Evolutionary conservation across 2,329 filamentous ascomycete species (phyloP).

Genomic region (Lachnum nothofagi): DNA sequence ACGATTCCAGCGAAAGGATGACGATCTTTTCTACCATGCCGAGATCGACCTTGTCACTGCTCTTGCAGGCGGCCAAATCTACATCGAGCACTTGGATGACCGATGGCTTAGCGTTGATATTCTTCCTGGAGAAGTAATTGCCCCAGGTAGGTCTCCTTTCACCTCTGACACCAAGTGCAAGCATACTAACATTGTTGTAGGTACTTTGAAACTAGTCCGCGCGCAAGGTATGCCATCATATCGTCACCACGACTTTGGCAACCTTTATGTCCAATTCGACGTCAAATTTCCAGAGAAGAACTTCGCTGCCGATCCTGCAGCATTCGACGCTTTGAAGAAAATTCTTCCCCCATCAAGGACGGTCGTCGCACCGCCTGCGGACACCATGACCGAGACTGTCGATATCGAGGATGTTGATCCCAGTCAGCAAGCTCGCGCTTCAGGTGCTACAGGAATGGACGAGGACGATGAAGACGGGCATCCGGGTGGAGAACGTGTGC

Average conservation of each 20-base stretch:
- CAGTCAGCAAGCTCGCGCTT: slow-evolving; percentile 61
- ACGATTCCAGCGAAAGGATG: slow-evolving; percentile 91
- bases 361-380: slow-evolving; percentile 62
- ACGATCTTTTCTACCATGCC: slow-evolving; percentile 90
- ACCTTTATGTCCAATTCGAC: slow-evolving; percentile 94
- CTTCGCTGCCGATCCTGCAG: slow-evolving; percentile 60
- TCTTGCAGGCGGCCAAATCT: slow-evolving; percentile 83
- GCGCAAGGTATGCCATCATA: slow-evolving; percentile 97
- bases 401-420: slow-evolving; percentile 79
- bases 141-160: slow-evolving; percentile 63
- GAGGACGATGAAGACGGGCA: slow-evolving; percentile 76
- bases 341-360: slow-evolving; percentile 69
- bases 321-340: slow-evolving; percentile 74
- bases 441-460: slow-evolving; percentile 61
- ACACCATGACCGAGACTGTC: slow-evolving; percentile 88
- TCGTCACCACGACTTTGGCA: slow-evolving; percentile 90
- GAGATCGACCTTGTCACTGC: slow-evolving; percentile 96
- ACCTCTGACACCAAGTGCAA: slow-evolving; percentile 8
- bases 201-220: slow-evolving; percentile 85
- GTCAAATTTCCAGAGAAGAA: slow-evolving; percentile 91
- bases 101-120: slow-evolving; percentile 94
- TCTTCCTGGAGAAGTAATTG: slow-evolving; percentile 87
- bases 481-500: slow-evolving; percentile 68
- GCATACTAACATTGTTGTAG: slow-evolving; percentile 42
- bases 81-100: slow-evolving; percentile 94